Base-by-base conservation (phyloP, 495 filamentous ascomycete species). In the Hyaloscypha hepaticicola region DNA sequence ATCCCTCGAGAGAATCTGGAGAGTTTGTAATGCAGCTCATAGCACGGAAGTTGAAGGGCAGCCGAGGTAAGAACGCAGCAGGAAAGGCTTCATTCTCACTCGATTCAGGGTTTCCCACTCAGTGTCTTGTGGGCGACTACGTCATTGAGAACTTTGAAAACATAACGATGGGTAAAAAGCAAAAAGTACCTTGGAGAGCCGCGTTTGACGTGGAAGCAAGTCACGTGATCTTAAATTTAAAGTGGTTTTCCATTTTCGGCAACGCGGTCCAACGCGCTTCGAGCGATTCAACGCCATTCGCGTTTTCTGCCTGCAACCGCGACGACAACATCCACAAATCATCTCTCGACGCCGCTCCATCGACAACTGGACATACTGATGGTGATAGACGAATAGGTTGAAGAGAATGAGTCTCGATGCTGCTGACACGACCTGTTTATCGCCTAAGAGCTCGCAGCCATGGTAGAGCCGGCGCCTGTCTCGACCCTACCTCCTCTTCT, bases 381-480 rank as follows among this genome's bases (percentile, higher is more conserved):
- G 38, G 38, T 6, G 11, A 45, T 45, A 16, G 38, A 45, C 4
- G 38, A 14, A 45, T 45, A 45, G 38, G 16, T 16, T 9, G 38
- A 9, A 19, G 4, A 16, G 19, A 57, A 59, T 63, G 63, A 25
- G 53, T 49, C 67, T 66, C 67, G 55, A 69, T 69, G 67, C 58
- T 63, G 63, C 24, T 69, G 62, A 25, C 29, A 53, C 33, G 28
- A 19, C 53, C 57, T 29, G 25, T 19, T 48, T 29, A 63, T 51
- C 60, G 59, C 60, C 58, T 27, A 41, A 52, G 65, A 50, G 65
- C 61, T 71, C 71, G 71, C 74, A 79, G 78, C 72, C 72, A 83
- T 83, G 81, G 77, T 77, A 76, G 76, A 78, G 68, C 69, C 74
- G 68, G 69, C 68, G 55, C 70, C 75, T 52, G 56, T 70, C 74